Conservation (phyloP, 1,284 basidiomycete species). For the Sanguinoderma infundibulare region DNA sequence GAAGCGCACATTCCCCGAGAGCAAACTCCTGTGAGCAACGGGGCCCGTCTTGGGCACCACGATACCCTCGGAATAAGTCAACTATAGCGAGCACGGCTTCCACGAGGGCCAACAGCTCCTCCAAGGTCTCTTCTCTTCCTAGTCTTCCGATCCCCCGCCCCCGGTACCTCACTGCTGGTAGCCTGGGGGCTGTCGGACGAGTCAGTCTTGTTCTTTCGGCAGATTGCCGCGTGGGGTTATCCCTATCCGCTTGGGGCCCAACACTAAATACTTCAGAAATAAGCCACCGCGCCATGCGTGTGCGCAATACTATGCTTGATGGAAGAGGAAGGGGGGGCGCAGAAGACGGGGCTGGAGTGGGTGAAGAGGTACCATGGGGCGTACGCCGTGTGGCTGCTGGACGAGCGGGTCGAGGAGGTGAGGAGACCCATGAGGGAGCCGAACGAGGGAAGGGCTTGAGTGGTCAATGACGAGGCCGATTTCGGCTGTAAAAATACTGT, state of each 20-base stretch:
- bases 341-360: slow-evolving; percentile 24
- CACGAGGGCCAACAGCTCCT: slow-evolving; percentile 9
- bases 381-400: slow-evolving; percentile 22
- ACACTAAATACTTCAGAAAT: slow-evolving; percentile 18
- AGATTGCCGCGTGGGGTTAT: slow-evolving; percentile 18
- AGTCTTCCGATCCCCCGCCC: slow-evolving; percentile 7
- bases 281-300: slow-evolving; percentile 13
- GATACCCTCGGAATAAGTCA: neutral
- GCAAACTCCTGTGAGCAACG: neutral
- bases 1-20: slow-evolving; percentile 15
- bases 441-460: neutral
- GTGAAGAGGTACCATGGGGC: slow-evolving; percentile 12
- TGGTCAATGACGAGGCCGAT: too few relatives aligned
- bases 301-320: slow-evolving; percentile 21
- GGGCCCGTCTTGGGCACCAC: neutral
- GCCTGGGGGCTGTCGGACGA: slow-evolving; percentile 14
- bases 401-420: slow-evolving; percentile 17
- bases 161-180: slow-evolving; percentile 14
- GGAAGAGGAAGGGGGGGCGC: slow-evolving; percentile 14
- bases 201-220: slow-evolving; percentile 14
- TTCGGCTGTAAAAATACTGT: too few relatives aligned
- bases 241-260: slow-evolving; percentile 23
- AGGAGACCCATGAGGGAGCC: neutral
- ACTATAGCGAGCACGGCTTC: slow-evolving; percentile 19
- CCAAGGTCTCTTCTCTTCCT: slow-evolving; percentile 5